Conservation (phyloP, 768 basidiomycete genomes). For the Amanita molliuscula region DNA sequence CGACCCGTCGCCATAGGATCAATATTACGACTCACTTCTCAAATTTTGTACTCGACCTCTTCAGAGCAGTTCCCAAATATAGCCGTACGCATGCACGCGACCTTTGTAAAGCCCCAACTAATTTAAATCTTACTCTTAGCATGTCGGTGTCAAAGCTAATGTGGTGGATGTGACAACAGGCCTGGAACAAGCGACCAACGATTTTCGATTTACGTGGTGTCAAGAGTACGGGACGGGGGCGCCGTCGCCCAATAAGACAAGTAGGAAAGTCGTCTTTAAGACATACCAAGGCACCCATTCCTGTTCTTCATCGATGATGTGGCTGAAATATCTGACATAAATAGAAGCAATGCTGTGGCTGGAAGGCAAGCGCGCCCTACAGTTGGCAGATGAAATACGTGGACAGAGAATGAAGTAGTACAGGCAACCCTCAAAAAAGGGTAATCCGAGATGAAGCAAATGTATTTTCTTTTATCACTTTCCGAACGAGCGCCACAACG, state of each 20-base stretch:
- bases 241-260: conserved; percentile 14
- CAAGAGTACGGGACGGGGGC: conserved; percentile 26
- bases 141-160: conserved; percentile 61
- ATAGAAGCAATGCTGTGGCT: conserved; percentile 81
- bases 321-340: conserved; percentile 13
- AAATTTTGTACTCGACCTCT: conserved; percentile 50
- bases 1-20: conserved; percentile 80
- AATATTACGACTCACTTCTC: conserved; percentile 63
- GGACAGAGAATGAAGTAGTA: conserved; percentile 9
- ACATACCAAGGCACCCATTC: conserved; percentile 50
- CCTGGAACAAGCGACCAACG: conserved; percentile 56
- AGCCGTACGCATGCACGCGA: conserved; percentile 52
- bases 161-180: conserved; percentile 64
- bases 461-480: no score
- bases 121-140: conserved; percentile 27
- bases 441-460: background rate
- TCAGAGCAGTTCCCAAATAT: conserved; percentile 41
- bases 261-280: conserved; percentile 47
- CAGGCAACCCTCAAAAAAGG: no score
- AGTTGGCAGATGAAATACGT: conserved; percentile 56
- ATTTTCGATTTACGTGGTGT: conserved; percentile 70
- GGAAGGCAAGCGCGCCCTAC: conserved; percentile 65
- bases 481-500: no score
- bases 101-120: background rate
- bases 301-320: conserved; percentile 1